Evolutionary conservation across 2,329 filamentous ascomycete species (phyloP), one percentile per base, ranked within the genome.

Genomic region (Blastomyces gilchristii): DNA sequence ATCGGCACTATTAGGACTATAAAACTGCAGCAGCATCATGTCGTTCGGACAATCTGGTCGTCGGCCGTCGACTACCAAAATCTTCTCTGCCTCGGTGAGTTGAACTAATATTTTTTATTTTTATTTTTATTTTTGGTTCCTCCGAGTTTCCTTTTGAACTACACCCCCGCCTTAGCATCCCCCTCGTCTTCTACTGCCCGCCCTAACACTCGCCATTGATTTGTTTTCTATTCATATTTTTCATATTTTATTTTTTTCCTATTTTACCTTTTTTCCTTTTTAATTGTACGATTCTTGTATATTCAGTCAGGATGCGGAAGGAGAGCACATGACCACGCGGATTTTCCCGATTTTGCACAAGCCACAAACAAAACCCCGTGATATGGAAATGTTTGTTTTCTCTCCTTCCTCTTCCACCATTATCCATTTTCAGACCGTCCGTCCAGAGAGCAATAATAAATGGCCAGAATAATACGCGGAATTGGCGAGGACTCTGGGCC

Each of bases 51-150:
- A 62, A 53, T 68, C 68, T 53, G 67, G 69, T 62, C 71, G 69
- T 54, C 69, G 71, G 63, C 69, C 71, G 56, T 71, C 71, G 52
- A 70, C 70, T n/a, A 69, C 71, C 66, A 74, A 73, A 66, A 74
- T 69, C 64, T 75, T 71, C 62, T 74, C 72, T 66, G 72, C 72
- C 53, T 72, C 71, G 65, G 73, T 75, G 67, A 72, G 73, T 73
- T 50, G 34, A 47, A n/a, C 45, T 56, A 39, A 34, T 58, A 45
- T 45, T 56, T 62, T 52, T 61, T 58, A 28, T 58, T 16, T n/a
- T 65, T 50, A 18, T 47, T 63, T 41, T 61, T 22, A 22, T 22
- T 31, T 31, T 31, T 31, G 28, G 28, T 4, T 31, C 2, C 2
- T 4, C 28, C 2, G 4, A 31, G 28, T 31, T 31, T 31, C 28